Base-by-base conservation (phyloP, 1,139 yeast genomes). In the Meyerozyma smithsonii region DNA sequence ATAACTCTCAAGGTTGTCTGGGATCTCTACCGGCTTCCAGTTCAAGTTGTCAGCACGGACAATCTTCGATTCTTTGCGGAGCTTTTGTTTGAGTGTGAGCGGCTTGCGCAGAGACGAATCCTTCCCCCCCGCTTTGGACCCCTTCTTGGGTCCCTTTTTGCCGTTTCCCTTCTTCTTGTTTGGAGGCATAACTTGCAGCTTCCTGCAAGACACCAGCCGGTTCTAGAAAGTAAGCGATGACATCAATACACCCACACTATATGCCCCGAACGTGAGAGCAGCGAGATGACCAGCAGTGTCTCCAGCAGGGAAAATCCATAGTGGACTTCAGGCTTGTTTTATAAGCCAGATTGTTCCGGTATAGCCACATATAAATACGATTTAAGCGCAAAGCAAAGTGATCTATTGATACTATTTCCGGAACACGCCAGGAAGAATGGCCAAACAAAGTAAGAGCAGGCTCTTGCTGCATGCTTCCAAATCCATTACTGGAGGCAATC, bases 11-110 rank as follows among this genome's bases (percentile, higher is more conserved):
- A 87, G 61, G 28, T 88, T 82, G 47, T 86, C 92, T 4, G 95
- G 92, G 37, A 92, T 76, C 1, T 83, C 84, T 11, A 88, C 95
- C 4, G 81, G 62, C 50, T 84, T 84, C 98, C 98, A 92, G 16
- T 67, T 64, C 47, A 84, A 64, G 23, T 69, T 70, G 47, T 74
- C 74, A 1, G 77, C 74, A 36, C 66, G 63, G 14, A 82, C 77
- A 12, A 71, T 55, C 45, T 70, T 73, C 15, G 70, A 61, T 36
- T 60, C 66, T 32, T 52, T 59, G 21, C 60, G 55, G 36, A 57
- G 43, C 41, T 62, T 64, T 46, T 65, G 63, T 46, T 59, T 61
- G 46, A 66, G 55, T 5, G 64, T 52, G 8, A 65, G 66, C 12
- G 58, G 41, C 38, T 51, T 56, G 38, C 54, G 41, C 15, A 25